phyloP scores from a whole-genome alignment of 1,139 yeast species.

The Yamadazyma aaseri region DNA sequence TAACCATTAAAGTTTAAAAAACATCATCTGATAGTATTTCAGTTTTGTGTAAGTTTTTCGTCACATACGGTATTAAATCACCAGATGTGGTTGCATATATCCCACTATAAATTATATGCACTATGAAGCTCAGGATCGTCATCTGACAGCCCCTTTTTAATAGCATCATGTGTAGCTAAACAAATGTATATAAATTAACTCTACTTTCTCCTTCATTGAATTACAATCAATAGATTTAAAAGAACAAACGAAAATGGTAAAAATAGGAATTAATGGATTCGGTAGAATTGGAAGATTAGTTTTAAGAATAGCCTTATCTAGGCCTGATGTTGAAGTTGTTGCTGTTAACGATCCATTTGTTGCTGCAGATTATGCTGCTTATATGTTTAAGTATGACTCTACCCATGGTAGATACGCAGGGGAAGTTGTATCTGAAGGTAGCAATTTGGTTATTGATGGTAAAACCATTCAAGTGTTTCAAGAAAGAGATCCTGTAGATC shows the following conservation, averaged over 20 bases:
- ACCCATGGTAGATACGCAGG: slow-evolving; percentile 71
- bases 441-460: slow-evolving; percentile 56
- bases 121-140: too few species aligned
- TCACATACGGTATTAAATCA: slow-evolving; percentile 6
- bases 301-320: slow-evolving; percentile 62
- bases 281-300: slow-evolving; percentile 81
- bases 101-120: not conserved
- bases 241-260: slow-evolving; percentile 11
- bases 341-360: slow-evolving; percentile 78
- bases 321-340: slow-evolving; percentile 64
- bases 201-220: not conserved
- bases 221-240: not conserved
- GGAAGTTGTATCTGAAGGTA: slow-evolving; percentile 51
- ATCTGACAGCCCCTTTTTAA: not conserved
- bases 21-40: too few species aligned
- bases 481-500: slow-evolving; percentile 67
- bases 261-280: slow-evolving; percentile 72
- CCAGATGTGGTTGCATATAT: slow-evolving; percentile 5
- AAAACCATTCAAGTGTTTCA: slow-evolving; percentile 58
- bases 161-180: not conserved
- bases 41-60: too few species aligned
- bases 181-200: not conserved
- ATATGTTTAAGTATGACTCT: slow-evolving; percentile 80
- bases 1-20: too few species aligned
- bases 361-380: slow-evolving; percentile 70